These are phyloP conservation scores for Colletotrichum limetticola DNA, from an alignment of 2,329 filamentous ascomycete species.

Conservation along the genomic window DNA sequence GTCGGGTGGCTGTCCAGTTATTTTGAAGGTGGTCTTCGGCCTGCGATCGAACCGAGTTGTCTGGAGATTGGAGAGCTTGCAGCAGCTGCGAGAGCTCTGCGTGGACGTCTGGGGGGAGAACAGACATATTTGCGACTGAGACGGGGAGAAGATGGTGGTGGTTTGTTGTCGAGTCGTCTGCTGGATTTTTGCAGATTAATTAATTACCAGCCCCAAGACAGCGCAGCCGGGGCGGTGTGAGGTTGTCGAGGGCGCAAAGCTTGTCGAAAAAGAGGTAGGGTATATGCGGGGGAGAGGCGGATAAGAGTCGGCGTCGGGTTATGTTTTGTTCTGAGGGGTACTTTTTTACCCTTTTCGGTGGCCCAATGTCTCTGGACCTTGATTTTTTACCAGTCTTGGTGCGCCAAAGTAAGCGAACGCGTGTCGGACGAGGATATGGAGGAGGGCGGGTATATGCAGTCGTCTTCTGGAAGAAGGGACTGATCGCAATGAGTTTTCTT, in stretches of 20 bases:
- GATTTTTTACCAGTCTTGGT: background rate
- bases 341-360: conserved; percentile 25
- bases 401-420: conserved; percentile 28
- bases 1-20: conserved; percentile 85
- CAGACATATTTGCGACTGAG: conserved; percentile 71
- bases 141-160: background rate
- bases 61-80: conserved; percentile 86
- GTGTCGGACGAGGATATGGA: conserved; percentile 17
- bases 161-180: conserved; percentile 1
- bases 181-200: background rate
- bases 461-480: conserved; percentile 11
- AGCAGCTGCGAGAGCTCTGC: conserved; percentile 87
- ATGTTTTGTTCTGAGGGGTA: conserved; percentile 34
- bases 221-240: conserved; percentile 26
- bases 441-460: conserved; percentile 13
- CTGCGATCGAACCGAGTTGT: conserved; percentile 85
- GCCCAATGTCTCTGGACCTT: conserved; percentile 12
- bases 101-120: conserved; percentile 86
- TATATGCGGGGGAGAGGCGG: conserved; percentile 29
- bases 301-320: conserved; percentile 14
- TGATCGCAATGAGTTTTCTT: conserved; percentile 13
- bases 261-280: conserved; percentile 7
- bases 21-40: conserved; percentile 91
- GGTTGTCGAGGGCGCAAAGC: conserved; percentile 15
- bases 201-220: conserved; percentile 32